Evolutionary conservation across 2,329 filamentous ascomycete genomes (phyloP), one percentile per base, ranked within the genome.

Genomic region (Sordariomycetes sp.): DNA sequence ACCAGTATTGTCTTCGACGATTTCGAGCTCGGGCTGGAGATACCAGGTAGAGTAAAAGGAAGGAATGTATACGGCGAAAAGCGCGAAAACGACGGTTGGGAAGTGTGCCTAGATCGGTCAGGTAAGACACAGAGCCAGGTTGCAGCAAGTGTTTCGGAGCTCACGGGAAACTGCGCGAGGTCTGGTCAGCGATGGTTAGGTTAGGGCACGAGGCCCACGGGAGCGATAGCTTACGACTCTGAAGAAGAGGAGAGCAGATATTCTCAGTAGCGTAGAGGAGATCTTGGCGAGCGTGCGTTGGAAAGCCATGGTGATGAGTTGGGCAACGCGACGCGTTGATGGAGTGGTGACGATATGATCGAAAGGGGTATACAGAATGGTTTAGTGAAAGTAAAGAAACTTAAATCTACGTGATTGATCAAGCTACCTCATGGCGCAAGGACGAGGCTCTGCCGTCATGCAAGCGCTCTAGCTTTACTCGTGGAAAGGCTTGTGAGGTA

Each of bases 11-110:
- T 81, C 75, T 39, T 75, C 71, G 17, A 81, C 57, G 5, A 82
- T 49, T 31, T 73, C 63, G 46, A 77, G 71, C 38, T 70, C 62
- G 6, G 75, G 64, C 37, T 74, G 71, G 12, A 65, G 64, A 18
- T 71, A 55, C 49, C 73, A 77, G 44, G 68, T 74, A 10, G 64
- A 59, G 33, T 82, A 53, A 54, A 82, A 84, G 1, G 77, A 65
- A 0, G 79, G 69, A 1, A 79, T 50, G 45, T 85, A 86, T 37
- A 86, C 55, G 17, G 72, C 76, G 39, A 82, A 77, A 3, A 82
- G 59, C 0, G 79, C 68, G 37, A 76, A 75, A 4, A 77, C 61
- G 24, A 73, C 46, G 20, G 77, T 77, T 39, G 67, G 52, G 39
- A 63, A 55, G 42, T 55, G 55, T 36, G 56, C 57, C 56, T 59